Evolutionary conservation across 129 eudicot species (phyloP).

Genomic region (Saposhnikovia divaricata): DNA sequence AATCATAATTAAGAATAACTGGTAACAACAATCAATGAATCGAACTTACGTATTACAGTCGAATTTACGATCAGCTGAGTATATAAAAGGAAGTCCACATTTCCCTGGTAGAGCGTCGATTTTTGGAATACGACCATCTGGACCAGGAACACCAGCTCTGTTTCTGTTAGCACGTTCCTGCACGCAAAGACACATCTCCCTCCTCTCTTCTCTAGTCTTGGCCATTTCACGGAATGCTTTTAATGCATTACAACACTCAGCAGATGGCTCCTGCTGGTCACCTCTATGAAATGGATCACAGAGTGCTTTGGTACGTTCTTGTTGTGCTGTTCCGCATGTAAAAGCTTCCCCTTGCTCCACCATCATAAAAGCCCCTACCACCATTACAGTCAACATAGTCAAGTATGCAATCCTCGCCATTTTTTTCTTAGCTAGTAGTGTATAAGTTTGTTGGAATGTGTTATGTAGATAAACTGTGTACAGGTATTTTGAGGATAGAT

Average conservation of each 20-base stretch:
- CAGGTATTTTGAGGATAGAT: not conserved
- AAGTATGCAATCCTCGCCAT: not conserved
- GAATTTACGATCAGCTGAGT: not conserved
- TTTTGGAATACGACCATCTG: not conserved
- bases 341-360: not conserved
- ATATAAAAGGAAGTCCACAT: not conserved
- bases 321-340: not conserved
- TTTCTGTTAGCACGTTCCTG: not conserved
- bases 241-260: not conserved
- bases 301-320: not conserved
- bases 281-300: not conserved
- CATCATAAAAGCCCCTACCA: not conserved
- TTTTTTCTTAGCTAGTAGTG: too few relatives aligned
- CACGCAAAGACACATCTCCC: not conserved
- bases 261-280: not conserved
- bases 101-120: not conserved
- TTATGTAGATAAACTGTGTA: not conserved
- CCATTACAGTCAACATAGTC: not conserved
- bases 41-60: not conserved
- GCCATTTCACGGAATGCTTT: not conserved
- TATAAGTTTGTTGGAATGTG: too few relatives aligned
- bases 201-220: not conserved
- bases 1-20: not conserved
- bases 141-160: not conserved
- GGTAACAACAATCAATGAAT: not conserved